Conservation (phyloP, 2,329 filamentous ascomycete species). For the Aspergillus hiratsukae region DNA sequence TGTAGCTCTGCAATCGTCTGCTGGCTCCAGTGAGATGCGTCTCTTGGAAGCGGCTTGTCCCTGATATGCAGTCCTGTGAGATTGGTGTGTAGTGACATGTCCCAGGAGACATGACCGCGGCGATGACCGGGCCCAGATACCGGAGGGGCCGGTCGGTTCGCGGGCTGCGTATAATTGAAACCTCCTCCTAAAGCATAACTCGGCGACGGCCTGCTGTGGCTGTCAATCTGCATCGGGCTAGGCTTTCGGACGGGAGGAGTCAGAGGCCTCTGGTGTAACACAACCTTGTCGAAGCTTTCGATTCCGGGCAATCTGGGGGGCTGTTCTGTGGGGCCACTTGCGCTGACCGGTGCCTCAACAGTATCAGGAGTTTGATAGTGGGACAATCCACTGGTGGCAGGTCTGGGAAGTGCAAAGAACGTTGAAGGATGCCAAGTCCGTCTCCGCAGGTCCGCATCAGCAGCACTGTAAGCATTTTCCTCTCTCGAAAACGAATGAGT, state of each 20-base stretch:
- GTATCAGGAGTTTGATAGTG: conserved; percentile 69
- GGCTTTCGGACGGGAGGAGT: conserved; percentile 61
- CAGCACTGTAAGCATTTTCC: conserved; percentile 29
- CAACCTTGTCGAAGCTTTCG: conserved; percentile 80
- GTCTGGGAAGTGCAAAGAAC: conserved; percentile 60
- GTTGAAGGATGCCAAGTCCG: conserved; percentile 82
- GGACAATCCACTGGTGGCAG: conserved; percentile 67
- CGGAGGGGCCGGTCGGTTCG: conserved; percentile 36
- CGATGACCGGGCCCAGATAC: conserved; percentile 43
- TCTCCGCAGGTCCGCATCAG: conserved; percentile 74
- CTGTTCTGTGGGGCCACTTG: conserved; percentile 52
- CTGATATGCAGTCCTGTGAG: conserved; percentile 42
- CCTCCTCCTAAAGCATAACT: conserved; percentile 28
- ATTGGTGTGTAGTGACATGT: conserved; percentile 43
- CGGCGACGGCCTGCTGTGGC: conserved; percentile 35
- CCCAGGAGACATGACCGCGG: conserved; percentile 46
- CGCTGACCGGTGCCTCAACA: conserved; percentile 52
- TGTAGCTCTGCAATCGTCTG: conserved; percentile 42
- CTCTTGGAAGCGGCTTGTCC: conserved; percentile 32
- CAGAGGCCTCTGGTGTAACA: conserved; percentile 53
- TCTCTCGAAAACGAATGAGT: conserved; percentile 45
- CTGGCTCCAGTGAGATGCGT: conserved; percentile 41
- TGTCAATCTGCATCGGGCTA: conserved; percentile 75
- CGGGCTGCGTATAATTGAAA: conserved; percentile 32
- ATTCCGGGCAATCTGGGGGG: conserved; percentile 77